Evolutionary conservation across 2,329 filamentous ascomycete genomes (phyloP), one percentile per base, ranked within the genome.

Genomic region (Ophiostoma tasmaniense): DNA sequence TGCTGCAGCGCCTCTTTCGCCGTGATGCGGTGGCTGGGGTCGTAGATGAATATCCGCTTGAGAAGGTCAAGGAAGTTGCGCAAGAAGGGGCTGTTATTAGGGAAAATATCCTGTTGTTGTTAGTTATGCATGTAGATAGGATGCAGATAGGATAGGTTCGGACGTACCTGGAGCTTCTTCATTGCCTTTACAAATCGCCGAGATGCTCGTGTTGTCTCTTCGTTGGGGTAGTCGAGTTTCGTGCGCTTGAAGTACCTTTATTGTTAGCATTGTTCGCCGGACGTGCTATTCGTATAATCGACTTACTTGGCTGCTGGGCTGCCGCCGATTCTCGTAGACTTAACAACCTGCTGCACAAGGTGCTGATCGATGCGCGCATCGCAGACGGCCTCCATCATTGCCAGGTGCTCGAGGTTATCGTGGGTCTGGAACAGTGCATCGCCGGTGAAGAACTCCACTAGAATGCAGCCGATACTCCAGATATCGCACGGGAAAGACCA

Each of bases 371-470:
- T 85, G 66, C 83, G 81, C 28, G 79, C 78, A 66, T 85, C 86
- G 68, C 87, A 86, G 8, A 90, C 88, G 42, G 85, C 86, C 74
- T 90, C 88, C 88, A 90, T 90, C 88, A 90, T 90, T n/a, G 88
- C 88, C 67, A 90, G 78, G 75, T 90, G 88, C 76, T 90, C 88
- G 30, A 90, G 80, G 71, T 90, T 90, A 73, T 90, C 88, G 73
- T 90, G 88, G 1, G 88, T 90, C 75, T 90, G 88, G 76, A 90
- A 90, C 1, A 90, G 78, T 22, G 88, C 88, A 74, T 90, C 88
- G 5, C 88, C 88, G 0, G 88, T 90, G 71, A 87, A 90, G 76
- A 90, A 90, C 72, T 90, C 88, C 20, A 90, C 88, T 17, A 90
- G 80, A 71, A 90, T 90, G 73, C 88, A 90, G 3, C 88, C 88